Base-by-base conservation (phyloP, 306 rosid genomes). In the Sesbania bispinosa region DNA sequence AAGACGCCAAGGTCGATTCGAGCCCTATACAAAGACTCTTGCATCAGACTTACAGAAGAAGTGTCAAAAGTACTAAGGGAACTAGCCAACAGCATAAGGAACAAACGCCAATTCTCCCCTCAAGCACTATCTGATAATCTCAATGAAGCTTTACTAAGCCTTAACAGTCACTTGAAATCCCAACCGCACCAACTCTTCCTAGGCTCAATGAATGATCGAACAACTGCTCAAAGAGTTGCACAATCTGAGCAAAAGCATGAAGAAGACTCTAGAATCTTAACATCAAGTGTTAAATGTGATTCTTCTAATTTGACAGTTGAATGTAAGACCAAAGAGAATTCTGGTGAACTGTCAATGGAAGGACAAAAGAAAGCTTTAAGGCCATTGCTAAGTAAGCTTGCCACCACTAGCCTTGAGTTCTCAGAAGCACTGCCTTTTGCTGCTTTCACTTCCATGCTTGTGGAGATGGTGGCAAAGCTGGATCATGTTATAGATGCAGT, bases 341-440 rank as follows among this genome's bases (percentile, higher is more conserved):
- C 69, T 0, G 21, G 14, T 20, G 78, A 79, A 27, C 76, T 35
- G 6, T 0, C 53, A 20, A 85, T 61, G 81, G 85, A 78, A 10
- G 76, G 27, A 1, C 76, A 87, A 61, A 81, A 77, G 79, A 87
- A 76, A 73, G 70, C 54, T 13, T 47, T 90, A 50, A 86, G 94
- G 83, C 83, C 88, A 27, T 92, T 85, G 24, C 32, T 81, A 58
- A 90, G 92, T 65, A 86, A 73, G 73, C 67, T 63, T 10, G 88
- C 81, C 0, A 81, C 78, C 72, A 81, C 83, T 6, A 62, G 88
- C 86, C 78, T 90, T 2, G 88, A 84, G 46, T 88, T 90, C 82
- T 88, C 94, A 23, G 95, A 90, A 38, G 92, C 90, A 45, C 85
- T 88, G 32, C 97, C 97, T 0, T 79, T 90, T 69, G 92, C 95